A percentile compares a stretch with the other conserved stretches of the same genome.
Conservation (phyloP, 768 basidiomycete species). For the Suillus variegatus region DNA sequence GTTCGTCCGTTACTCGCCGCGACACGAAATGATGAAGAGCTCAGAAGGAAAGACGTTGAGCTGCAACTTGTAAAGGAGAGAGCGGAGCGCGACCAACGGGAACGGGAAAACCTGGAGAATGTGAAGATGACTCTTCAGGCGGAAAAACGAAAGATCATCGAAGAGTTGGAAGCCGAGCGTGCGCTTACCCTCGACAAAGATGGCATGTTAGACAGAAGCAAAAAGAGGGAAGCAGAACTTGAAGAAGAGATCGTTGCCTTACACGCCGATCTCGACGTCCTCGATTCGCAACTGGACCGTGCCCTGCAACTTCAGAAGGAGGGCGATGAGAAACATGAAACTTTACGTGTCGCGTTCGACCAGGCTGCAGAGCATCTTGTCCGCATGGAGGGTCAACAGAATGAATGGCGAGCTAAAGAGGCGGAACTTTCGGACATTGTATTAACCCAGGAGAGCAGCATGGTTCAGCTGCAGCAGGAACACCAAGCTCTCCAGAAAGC, state of each 20-base stretch:
- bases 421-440: conserved; percentile 60
- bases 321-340: conserved; percentile 75
- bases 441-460: conserved; percentile 55
- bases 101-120: conserved; percentile 74
- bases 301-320: conserved; percentile 78
- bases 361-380: conserved; percentile 87
- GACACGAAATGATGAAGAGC: conserved; percentile 89
- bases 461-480: conserved; percentile 57
- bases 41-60: conserved; percentile 85
- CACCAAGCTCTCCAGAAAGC: conserved; percentile 64
- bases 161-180: conserved; percentile 82
- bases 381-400: conserved; percentile 75
- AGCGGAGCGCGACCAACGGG: conserved; percentile 84
- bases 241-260: conserved; percentile 82
- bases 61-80: conserved; percentile 77
- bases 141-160: conserved; percentile 81
- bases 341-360: conserved; percentile 72
- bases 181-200: conserved; percentile 83
- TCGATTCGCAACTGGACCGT: conserved; percentile 85
- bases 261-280: conserved; percentile 79
- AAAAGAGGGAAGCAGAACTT: conserved; percentile 80
- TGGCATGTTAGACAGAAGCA: conserved; percentile 75
- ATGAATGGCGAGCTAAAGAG: conserved; percentile 66
- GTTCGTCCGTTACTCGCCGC: conserved; percentile 92
- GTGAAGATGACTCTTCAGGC: conserved; percentile 81